Base-by-base conservation (phyloP, 2,329 filamentous ascomycete species). In the Colletotrichum cuscutae region DNA sequence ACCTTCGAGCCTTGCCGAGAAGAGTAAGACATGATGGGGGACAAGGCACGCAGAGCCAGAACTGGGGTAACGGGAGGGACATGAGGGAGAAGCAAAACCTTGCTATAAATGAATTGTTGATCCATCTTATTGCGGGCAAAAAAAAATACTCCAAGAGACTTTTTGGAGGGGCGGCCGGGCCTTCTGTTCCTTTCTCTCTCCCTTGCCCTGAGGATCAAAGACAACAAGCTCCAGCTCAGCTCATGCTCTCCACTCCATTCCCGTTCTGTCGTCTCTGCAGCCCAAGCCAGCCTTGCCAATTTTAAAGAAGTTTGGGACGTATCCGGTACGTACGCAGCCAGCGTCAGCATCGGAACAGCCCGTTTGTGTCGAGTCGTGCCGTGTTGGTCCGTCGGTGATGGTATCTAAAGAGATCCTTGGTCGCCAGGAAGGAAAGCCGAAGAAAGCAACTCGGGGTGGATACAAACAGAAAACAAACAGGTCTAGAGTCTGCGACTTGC, bases 11-110 rank as follows among this genome's bases (percentile, higher is more conserved):
- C 54, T 42, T 35, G 70, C 46, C 56, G 52, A 70, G 35, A 19
- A 28, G 28, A 52, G 60, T 72, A 60, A 72, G 70, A 72, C 70
- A 72, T 22, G 15, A 37, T 26, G 66, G 46, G 57, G 57, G 54
- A 30, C 37, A 37, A 65, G 70, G 60, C 54, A 72, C 37, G 70
- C 54, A 65, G 60, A 72, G 70, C 46, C 66, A 65, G 70, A 60
- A 56, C 66, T 72, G 66, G 70, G 70, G 70, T 70, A 72, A 72
- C 66, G 54, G 30, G 60, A 65, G 66, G 60, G 60, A 72, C 66
- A 42, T 24, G 60, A 65, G 66, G 54, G 66, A 70, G 54, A 72
- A 72, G 66, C 37, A 13, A 70, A 72, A 42, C 8, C 26, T 28
- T 30, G 19, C 60, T 72, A 72, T 72, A 70, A 72, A 72, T 70